phyloP scores from a whole-genome alignment of 345 rosid species.

The Draba incana region DNA sequence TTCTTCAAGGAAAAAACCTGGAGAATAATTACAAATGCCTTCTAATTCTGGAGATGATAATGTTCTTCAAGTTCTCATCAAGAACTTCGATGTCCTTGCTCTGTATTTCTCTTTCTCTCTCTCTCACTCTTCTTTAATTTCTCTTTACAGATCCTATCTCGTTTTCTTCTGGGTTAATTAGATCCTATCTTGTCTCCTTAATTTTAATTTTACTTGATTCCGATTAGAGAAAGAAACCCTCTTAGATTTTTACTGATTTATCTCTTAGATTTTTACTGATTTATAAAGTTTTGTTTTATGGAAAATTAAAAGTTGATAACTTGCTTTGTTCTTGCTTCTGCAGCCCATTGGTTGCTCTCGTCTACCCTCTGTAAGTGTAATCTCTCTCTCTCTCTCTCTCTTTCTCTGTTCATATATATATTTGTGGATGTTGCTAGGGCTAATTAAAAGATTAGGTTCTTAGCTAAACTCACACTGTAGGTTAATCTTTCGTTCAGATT shows the following conservation, averaged over 20 bases:
- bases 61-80: conserved; percentile 71
- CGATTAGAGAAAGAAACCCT: background rate
- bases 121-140: background rate
- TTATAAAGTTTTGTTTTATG: background rate
- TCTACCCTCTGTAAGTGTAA: conserved; percentile 86
- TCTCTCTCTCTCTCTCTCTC: background rate
- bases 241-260: conserved; percentile 18
- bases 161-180: background rate
- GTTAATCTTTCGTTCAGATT: conserved; percentile 16
- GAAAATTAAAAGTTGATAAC: conserved; percentile 13
- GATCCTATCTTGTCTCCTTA: conserved; percentile 13
- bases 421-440: background rate
- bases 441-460: background rate
- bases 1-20: conserved; percentile 8
- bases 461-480: background rate
- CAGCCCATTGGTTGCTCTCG: conserved; percentile 90
- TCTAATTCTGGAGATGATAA: conserved; percentile 68
- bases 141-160: conserved; percentile 27
- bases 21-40: conserved; percentile 36
- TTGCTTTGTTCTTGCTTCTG: conserved; percentile 33
- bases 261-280: conserved; percentile 24
- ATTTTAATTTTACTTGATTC: background rate
- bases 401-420: background rate
- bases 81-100: conserved; percentile 89
- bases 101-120: conserved; percentile 47